A percentile compares a stretch with the other conserved stretches of the same genome.
Conservation (phyloP, 2,329 filamentous ascomycete genomes). For the Paecilomyces variotii region DNA sequence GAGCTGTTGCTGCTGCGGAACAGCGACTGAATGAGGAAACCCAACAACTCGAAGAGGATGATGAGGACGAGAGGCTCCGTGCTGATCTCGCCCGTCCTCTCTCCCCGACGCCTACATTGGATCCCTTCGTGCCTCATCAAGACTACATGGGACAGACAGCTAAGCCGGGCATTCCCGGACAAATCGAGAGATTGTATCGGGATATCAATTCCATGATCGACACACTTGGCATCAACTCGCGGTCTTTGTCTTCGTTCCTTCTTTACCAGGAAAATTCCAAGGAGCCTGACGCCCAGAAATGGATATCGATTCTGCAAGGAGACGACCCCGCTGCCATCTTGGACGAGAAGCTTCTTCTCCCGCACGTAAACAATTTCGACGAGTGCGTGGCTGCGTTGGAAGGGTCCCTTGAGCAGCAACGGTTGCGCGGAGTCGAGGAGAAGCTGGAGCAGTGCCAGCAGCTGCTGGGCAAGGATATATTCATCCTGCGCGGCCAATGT, state of each 20-base stretch:
- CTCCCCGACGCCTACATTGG: constrained; percentile 35
- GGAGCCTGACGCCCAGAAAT: constrained; percentile 44
- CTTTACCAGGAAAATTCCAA: constrained; percentile 34
- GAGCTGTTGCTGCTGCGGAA: constrained; percentile 22
- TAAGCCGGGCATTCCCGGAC: constrained; percentile 41
- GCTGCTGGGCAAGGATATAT: constrained; percentile 58
- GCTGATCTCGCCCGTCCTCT: constrained; percentile 37
- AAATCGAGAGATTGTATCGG: constrained; percentile 43
- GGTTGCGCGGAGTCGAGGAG: constrained; percentile 58
- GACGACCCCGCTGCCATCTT: constrained; percentile 59
- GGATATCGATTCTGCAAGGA: constrained; percentile 31
- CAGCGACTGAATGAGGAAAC: constrained; percentile 25
- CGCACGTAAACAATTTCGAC: constrained; percentile 64
- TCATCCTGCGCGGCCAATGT: constrained; percentile 64
- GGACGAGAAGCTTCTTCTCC: constrained; percentile 63
- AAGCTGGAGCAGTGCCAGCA: constrained; percentile 63
- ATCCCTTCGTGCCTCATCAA: constrained; percentile 42
- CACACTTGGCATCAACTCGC: constrained; percentile 77
- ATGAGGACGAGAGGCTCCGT: constrained; percentile 41
- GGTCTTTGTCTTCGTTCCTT: constrained; percentile 54
- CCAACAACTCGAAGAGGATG: constrained; percentile 36
- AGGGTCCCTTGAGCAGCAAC: constrained; percentile 57
- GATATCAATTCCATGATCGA: constrained; percentile 76
- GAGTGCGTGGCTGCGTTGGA: constrained; percentile 58
- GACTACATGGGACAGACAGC: constrained; percentile 36